Percentiles rank a stretch among this genome's conserved stretches.
Evolutionary conservation across 1,284 basidiomycete genomes (phyloP).

Genomic region (Trichosporon sp.): DNA sequence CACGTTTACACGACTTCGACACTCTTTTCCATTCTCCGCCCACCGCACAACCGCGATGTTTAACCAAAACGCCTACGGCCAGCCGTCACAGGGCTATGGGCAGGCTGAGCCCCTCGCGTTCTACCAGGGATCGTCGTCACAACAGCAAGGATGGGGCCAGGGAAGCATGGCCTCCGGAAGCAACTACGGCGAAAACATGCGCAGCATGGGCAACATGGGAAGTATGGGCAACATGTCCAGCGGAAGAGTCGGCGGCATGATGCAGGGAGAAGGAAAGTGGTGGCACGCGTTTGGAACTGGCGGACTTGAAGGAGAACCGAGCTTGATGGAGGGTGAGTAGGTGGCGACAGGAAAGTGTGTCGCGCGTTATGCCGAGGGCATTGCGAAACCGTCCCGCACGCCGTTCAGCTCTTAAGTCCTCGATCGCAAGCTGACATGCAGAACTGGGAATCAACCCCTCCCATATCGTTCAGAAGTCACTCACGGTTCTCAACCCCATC

Average conservation of each 20-base stretch:
- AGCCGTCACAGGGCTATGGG: constrained; percentile 22
- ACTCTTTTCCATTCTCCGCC: constrained; percentile 5
- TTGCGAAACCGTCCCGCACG: not conserved
- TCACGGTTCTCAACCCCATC: constrained; percentile 94
- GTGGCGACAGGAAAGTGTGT: not conserved
- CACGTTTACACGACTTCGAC: not conserved
- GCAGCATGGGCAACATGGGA: constrained; percentile 26
- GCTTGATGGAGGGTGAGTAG: constrained; percentile 78
- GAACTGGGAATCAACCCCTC: constrained; percentile 97
- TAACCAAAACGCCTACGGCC: constrained; percentile 38
- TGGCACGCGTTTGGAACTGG: constrained; percentile 95
- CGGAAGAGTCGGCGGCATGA: constrained; percentile 63
- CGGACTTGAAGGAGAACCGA: constrained; percentile 91
- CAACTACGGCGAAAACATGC: constrained; percentile 22
- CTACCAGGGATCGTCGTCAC: constrained; percentile 39
- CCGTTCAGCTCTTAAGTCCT: not conserved
- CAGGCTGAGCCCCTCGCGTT: constrained; percentile 50
- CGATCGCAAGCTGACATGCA: constrained; percentile 50
- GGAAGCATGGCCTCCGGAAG: constrained; percentile 12
- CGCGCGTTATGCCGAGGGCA: not conserved
- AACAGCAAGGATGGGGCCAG: constrained; percentile 23
- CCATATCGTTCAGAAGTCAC: constrained; percentile 90
- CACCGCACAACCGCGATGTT: constrained; percentile 30
- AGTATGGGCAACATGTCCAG: constrained; percentile 44
- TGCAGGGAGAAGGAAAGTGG: constrained; percentile 74